These are phyloP conservation scores for Tuber magnatum DNA, from an alignment of 495 filamentous ascomycete species.

Conservation along the genomic window DNA sequence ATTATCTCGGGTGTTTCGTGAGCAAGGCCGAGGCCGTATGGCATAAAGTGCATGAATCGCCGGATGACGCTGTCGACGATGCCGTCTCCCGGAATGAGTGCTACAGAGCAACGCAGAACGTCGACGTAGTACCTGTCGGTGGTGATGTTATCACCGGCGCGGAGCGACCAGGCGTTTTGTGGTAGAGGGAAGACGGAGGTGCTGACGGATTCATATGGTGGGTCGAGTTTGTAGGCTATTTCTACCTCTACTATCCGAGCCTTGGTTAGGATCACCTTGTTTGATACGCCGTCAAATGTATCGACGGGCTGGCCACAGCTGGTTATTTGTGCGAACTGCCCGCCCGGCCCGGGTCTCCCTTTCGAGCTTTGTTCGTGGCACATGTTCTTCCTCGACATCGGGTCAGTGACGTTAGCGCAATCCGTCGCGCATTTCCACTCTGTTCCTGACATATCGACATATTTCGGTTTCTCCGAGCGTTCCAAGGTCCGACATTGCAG, in stretches of 20 bases:
- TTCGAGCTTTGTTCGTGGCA: conserved; percentile 22
- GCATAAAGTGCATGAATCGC: conserved; percentile 30
- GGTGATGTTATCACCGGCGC: conserved; percentile 24
- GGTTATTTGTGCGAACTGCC: conserved; percentile 20
- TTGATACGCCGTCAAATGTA: conserved; percentile 1
- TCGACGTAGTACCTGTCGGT: conserved; percentile 25
- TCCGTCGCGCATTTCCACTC: conserved; percentile 19
- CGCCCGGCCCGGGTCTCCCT: conserved; percentile 11
- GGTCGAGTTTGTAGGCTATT: conserved; percentile 30
- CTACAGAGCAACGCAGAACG: conserved; percentile 19
- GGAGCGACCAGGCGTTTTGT: conserved; percentile 21
- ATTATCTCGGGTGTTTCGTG: conserved; percentile 8
- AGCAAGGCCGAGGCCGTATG: conserved; percentile 23
- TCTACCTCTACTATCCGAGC: conserved; percentile 18
- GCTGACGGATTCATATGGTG: conserved; percentile 22
- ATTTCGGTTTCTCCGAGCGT: conserved; percentile 15
- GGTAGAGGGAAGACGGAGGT: conserved; percentile 16
- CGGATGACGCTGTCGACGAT: conserved; percentile 30
- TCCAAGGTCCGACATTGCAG: conserved; percentile 14
- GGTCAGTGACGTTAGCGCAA: conserved; percentile 18
- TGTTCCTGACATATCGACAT: conserved; percentile 19
- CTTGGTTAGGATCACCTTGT: conserved; percentile 12
- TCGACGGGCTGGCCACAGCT: conserved; percentile 17
- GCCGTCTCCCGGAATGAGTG: conserved; percentile 25
- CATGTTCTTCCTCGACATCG: conserved; percentile 5